phyloP scores from a whole-genome alignment of 345 rosid genomes.

The Punica granatum region DNA sequence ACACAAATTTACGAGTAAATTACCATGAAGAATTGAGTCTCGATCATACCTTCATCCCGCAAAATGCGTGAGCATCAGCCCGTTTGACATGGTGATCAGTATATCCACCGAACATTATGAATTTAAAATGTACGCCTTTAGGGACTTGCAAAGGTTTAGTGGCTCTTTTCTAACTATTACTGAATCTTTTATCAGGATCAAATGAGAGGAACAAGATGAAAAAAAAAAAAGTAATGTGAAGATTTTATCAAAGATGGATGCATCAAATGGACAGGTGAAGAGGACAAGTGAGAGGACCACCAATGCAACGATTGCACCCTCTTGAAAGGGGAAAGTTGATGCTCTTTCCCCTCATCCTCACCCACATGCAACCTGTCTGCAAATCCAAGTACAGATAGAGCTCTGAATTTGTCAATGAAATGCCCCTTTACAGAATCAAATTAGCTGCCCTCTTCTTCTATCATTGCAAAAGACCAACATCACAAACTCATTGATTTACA shows the following conservation, averaged over 20 bases:
- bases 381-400: slow-evolving; percentile 1
- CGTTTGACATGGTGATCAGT: not conserved
- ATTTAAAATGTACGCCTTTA: no score
- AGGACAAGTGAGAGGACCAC: slow-evolving; percentile 3
- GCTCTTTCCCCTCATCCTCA: not conserved
- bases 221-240: not conserved
- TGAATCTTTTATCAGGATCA: no score
- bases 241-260: not conserved
- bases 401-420: not conserved
- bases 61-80: not conserved
- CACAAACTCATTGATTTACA: not conserved
- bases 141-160: no score
- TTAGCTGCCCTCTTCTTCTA: not conserved
- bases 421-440: not conserved
- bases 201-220: no score
- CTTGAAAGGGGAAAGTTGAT: not conserved
- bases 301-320: not conserved
- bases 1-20: no score
- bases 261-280: not conserved
- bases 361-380: not conserved
- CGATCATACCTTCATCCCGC: not conserved
- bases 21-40: no score
- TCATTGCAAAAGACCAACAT: not conserved
- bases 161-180: no score
- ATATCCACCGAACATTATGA: not conserved